Conservation (phyloP, 352 stramenopile species). For the Saprolegnia parasitica region DNA sequence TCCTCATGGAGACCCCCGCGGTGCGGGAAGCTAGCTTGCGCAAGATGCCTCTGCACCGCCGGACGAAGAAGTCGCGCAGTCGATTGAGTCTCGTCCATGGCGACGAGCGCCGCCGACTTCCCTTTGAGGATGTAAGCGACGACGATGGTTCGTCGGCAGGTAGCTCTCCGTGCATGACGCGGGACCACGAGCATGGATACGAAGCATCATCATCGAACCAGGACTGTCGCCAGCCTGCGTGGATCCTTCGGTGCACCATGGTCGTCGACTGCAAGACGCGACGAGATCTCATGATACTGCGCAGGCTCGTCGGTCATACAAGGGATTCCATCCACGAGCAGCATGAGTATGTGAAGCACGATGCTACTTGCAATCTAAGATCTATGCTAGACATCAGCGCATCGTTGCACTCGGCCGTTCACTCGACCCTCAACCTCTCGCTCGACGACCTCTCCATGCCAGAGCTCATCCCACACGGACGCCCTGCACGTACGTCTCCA, state of each 20-base stretch:
- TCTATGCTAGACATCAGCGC: conserved; percentile 11
- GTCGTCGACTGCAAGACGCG: background rate
- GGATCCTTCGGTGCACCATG: background rate
- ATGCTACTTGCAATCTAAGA: background rate
- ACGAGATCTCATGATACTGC: background rate
- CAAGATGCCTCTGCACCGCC: background rate
- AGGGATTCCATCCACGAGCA: background rate
- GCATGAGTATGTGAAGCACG: background rate
- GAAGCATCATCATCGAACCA: conserved; percentile 10
- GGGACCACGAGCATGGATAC: conserved; percentile 1
- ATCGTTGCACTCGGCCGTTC: background rate
- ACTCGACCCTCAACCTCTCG: background rate
- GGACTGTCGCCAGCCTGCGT: background rate
- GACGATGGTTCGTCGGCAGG: conserved; percentile 3
- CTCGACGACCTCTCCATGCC: background rate
- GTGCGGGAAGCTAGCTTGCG: background rate
- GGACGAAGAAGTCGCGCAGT: conserved; percentile 7
- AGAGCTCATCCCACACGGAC: background rate
- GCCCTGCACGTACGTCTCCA: background rate
- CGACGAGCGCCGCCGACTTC: conserved; percentile 10
- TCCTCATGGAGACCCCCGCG: conserved; percentile 14
- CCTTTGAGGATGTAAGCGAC: conserved; percentile 11
- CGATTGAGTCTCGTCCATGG: conserved; percentile 1
- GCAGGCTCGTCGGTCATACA: background rate
- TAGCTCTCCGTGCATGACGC: background rate